phyloP scores from a whole-genome alignment of 225 moss, liverwort and hornwort genomes.

The Climacium dendroides region DNA sequence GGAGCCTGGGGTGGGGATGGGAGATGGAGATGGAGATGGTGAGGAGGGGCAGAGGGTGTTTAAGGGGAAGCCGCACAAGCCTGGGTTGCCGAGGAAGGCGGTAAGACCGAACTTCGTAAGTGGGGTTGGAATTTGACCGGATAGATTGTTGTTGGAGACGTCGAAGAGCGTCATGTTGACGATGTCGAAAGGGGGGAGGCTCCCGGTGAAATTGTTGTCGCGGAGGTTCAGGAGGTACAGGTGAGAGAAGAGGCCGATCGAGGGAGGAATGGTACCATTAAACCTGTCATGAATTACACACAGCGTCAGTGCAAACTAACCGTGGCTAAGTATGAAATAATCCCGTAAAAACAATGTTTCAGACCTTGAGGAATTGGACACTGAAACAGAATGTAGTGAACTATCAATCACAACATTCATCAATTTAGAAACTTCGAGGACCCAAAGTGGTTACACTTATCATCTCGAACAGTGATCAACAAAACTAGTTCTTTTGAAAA shows the following conservation, averaged over 20 bases:
- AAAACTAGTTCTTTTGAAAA: not conserved
- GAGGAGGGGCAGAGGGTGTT: not conserved
- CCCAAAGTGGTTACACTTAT: not conserved
- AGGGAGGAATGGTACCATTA: constrained; percentile 17
- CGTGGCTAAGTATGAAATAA: not conserved
- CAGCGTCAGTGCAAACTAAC: not conserved
- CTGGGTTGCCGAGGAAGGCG: constrained; percentile 12
- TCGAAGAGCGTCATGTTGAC: constrained; percentile 1
- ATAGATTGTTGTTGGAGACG: constrained; percentile 16
- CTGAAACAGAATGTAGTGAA: not conserved
- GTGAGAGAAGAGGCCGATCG: constrained; percentile 14
- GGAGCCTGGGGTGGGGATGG: not conserved
- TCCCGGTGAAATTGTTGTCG: constrained; percentile 37
- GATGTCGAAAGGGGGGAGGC: constrained; percentile 22
- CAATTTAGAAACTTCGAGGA: not conserved
- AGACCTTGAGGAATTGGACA: too few species aligned
- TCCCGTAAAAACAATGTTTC: not conserved
- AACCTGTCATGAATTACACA: not conserved
- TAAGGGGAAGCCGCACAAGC: constrained; percentile 20
- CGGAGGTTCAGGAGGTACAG: constrained; percentile 15
- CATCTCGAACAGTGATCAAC: too few species aligned
- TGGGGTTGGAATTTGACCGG: constrained; percentile 2
- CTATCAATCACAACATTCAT: not conserved
- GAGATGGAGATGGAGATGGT: not conserved
- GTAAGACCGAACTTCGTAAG: not conserved